These are phyloP conservation scores for Apiospora saccharicola DNA, from an alignment of 2,329 filamentous ascomycete genomes.

Conservation along the genomic window DNA sequence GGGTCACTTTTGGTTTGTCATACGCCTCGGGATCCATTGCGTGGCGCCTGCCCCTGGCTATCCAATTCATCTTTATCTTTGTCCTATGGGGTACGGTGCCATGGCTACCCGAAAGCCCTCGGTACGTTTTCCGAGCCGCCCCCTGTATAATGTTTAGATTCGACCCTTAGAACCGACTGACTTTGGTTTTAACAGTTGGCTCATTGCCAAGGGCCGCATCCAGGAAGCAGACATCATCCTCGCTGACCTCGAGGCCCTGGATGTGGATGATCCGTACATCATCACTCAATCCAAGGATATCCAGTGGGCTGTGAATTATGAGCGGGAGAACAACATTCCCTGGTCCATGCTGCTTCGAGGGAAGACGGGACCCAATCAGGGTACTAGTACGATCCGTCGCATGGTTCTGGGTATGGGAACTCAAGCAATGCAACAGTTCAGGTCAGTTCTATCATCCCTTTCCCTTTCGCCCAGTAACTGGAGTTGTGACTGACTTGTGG, in stretches of 20 bases:
- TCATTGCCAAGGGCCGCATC: constrained; percentile 37
- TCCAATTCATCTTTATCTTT: constrained; percentile 53
- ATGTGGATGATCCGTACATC: constrained; percentile 37
- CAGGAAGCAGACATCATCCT: constrained; percentile 43
- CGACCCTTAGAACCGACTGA: neutral
- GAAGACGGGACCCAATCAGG: constrained; percentile 50
- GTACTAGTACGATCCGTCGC: constrained; percentile 57
- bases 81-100: constrained; percentile 40
- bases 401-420: constrained; percentile 59
- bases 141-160: neutral
- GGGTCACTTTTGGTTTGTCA: constrained; percentile 50
- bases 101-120: constrained; percentile 45
- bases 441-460: neutral
- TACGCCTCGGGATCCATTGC: constrained; percentile 44
- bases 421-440: constrained; percentile 41
- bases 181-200: constrained; percentile 31
- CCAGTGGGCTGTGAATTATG: constrained; percentile 41
- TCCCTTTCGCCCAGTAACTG: neutral
- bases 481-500: neutral
- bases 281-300: constrained; percentile 40
- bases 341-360: constrained; percentile 59
- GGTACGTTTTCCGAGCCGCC: constrained; percentile 30
- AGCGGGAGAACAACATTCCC: constrained; percentile 52
- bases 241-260: constrained; percentile 35
- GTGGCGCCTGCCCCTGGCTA: constrained; percentile 54